A percentile compares a stretch with the other conserved stretches of the same genome.
phyloP scores from a whole-genome alignment of 208 protist genomes.

The Trypanosoma lewisi region DNA sequence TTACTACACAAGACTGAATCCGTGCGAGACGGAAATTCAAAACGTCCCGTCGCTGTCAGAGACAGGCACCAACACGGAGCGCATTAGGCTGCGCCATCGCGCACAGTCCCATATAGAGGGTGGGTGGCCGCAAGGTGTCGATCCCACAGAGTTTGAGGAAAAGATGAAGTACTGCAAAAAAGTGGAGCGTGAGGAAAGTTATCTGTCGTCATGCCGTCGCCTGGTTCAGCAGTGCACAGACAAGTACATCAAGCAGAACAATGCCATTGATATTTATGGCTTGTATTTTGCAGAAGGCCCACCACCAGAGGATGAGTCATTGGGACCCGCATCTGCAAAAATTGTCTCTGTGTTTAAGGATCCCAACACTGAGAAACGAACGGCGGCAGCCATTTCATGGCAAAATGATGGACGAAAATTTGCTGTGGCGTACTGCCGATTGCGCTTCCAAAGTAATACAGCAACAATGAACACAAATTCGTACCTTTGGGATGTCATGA shows the following conservation, averaged over 20 bases:
- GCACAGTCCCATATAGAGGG: constrained; percentile 95
- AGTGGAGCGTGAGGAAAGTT: constrained; percentile 94
- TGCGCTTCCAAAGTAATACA: constrained; percentile 93
- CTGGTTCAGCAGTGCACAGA: constrained; percentile 89
- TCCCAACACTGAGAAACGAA: constrained; percentile 84
- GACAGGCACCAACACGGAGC: constrained; percentile 93
- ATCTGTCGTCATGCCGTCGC: constrained; percentile 85
- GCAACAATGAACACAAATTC: constrained; percentile 91
- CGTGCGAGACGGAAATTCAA: constrained; percentile 86
- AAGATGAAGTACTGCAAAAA: constrained; percentile 97
- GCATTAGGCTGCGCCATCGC: constrained; percentile 84
- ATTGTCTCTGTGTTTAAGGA: constrained; percentile 95
- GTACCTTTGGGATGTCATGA: constrained; percentile 97
- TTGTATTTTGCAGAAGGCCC: constrained; percentile 91
- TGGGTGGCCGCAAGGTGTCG: constrained; percentile 96
- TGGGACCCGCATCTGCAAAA: constrained; percentile 90
- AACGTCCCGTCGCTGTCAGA: constrained; percentile 93
- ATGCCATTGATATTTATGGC: constrained; percentile 97
- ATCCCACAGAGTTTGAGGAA: constrained; percentile 94
- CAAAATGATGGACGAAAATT: constrained; percentile 92
- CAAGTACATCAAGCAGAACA: constrained; percentile 95
- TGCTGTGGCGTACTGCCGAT: constrained; percentile 93
- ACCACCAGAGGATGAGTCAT: constrained; percentile 70
- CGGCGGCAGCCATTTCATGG: constrained; percentile 93
- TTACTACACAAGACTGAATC: constrained; percentile 80